Percentiles rank a stretch among this genome's conserved stretches.
These are phyloP conservation scores for Crataegus laevigata DNA, from an alignment of 306 rosid species.

Conservation along the genomic window DNA sequence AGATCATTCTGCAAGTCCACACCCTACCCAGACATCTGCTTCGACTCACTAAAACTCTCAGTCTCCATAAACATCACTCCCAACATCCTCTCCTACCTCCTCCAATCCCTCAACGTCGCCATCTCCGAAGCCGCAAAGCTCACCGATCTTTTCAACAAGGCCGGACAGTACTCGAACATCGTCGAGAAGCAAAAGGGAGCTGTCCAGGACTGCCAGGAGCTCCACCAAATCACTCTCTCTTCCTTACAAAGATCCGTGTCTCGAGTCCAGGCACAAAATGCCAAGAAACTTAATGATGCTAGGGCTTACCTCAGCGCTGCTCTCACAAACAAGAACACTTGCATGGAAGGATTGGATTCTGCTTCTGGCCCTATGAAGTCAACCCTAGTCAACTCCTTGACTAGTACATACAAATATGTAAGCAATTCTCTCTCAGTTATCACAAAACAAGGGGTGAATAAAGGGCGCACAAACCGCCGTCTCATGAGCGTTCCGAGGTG, in stretches of 20 bases:
- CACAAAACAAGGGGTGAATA: conserved; percentile 17
- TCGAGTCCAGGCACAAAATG: conserved; percentile 16
- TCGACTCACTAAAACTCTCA: conserved; percentile 54
- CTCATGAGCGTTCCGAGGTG: conserved; percentile 33
- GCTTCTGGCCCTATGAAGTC: conserved; percentile 64
- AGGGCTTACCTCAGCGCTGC: conserved; percentile 75
- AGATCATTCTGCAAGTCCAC: conserved; percentile 49
- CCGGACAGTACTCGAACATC: conserved; percentile 28
- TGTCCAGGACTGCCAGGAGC: conserved; percentile 60
- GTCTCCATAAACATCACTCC: conserved; percentile 55
- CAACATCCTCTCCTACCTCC: conserved; percentile 45
- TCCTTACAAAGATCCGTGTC: conserved; percentile 49
- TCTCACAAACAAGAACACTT: conserved; percentile 76
- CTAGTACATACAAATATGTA: conserved; percentile 47
- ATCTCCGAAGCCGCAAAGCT: conserved; percentile 57
- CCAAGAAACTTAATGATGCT: conserved; percentile 37
- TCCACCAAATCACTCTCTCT: conserved; percentile 51
- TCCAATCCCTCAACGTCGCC: conserved; percentile 49
- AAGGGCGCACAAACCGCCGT: conserved; percentile 33
- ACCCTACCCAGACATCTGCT: conserved; percentile 54
- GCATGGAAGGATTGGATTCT: conserved; percentile 68
- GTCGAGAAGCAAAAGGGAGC: conserved; percentile 61
- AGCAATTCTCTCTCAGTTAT: conserved; percentile 64
- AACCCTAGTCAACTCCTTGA: conserved; percentile 35
- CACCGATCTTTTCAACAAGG: conserved; percentile 34